These are phyloP conservation scores for Creolimax fragrantissima DNA, from an alignment of 78 protist genomes.

Conservation along the genomic window DNA sequence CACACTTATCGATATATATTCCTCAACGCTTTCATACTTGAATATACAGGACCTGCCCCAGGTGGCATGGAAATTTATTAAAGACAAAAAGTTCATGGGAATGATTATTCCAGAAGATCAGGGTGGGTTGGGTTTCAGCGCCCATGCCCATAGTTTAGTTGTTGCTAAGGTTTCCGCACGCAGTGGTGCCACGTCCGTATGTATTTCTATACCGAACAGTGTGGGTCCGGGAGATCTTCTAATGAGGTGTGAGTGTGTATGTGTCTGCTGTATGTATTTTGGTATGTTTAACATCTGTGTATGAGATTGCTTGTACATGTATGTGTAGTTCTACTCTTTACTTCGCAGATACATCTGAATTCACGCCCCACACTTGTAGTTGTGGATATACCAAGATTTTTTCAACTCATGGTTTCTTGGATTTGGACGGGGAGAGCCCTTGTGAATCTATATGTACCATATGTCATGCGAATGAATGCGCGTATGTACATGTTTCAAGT, in stretches of 20 bases:
- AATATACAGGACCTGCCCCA: constrained; percentile 14
- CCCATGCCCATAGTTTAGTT: constrained; percentile 6
- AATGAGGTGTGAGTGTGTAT: constrained; percentile 4
- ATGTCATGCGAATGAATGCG: too few relatives aligned
- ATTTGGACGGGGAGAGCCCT: too few relatives aligned
- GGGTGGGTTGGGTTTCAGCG: constrained; percentile 37
- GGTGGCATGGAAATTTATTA: neutral
- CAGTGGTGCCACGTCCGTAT: constrained; percentile 9
- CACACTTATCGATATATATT: too few relatives aligned
- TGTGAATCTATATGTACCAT: too few relatives aligned
- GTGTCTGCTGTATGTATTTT: too few relatives aligned
- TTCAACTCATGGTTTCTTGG: too few relatives aligned
- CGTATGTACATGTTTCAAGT: too few relatives aligned
- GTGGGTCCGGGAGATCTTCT: constrained; percentile 51
- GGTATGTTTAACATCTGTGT: neutral
- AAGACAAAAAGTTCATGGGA: neutral
- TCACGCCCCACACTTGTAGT: too few relatives aligned
- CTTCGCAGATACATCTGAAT: too few relatives aligned
- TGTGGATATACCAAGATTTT: too few relatives aligned
- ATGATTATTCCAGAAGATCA: constrained; percentile 27
- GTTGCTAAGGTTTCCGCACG: constrained; percentile 16
- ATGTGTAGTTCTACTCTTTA: too few relatives aligned
- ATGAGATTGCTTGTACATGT: neutral
- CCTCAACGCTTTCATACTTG: too few relatives aligned
- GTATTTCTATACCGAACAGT: constrained; percentile 44